Evolutionary conservation across 805 yeast species (phyloP).

Genomic region (Yamadazyma kitorensis): DNA sequence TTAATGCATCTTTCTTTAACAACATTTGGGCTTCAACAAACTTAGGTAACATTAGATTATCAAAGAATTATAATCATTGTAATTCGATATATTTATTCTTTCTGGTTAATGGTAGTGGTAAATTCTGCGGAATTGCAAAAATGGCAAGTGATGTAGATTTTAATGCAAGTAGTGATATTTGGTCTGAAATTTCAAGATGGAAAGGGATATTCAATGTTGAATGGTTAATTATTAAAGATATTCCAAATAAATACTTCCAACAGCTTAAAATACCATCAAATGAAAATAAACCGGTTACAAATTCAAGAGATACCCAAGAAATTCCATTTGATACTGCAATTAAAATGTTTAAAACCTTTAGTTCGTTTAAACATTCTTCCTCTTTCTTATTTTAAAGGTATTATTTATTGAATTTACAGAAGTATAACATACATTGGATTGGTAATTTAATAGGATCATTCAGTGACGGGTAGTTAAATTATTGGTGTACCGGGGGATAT

Average conservation of each 20-base stretch:
- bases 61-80: constrained; percentile 37
- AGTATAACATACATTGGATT: too few relatives aligned
- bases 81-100: constrained; percentile 47
- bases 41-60: constrained; percentile 51
- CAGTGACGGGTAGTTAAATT: neutral
- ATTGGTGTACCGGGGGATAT: too few relatives aligned
- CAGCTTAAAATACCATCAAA: constrained; percentile 44
- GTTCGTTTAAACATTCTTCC: constrained; percentile 16
- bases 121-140: constrained; percentile 57
- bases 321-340: constrained; percentile 48
- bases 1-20: constrained; percentile 46
- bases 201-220: constrained; percentile 51
- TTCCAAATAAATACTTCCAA: constrained; percentile 47
- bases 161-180: constrained; percentile 37
- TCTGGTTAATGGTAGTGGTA: constrained; percentile 57
- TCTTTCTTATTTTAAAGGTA: constrained; percentile 10
- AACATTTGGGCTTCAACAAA: constrained; percentile 61
- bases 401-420: too few relatives aligned
- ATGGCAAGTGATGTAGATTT: constrained; percentile 42
- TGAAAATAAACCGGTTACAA: constrained; percentile 51
- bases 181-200: constrained; percentile 50
- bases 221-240: constrained; percentile 52
- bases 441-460: too few relatives aligned
- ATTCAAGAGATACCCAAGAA: constrained; percentile 62
- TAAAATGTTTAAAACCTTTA: constrained; percentile 46